Evolutionary conservation across 1,139 yeast genomes (phyloP).

Genomic region (Zygoascus sp.): DNA sequence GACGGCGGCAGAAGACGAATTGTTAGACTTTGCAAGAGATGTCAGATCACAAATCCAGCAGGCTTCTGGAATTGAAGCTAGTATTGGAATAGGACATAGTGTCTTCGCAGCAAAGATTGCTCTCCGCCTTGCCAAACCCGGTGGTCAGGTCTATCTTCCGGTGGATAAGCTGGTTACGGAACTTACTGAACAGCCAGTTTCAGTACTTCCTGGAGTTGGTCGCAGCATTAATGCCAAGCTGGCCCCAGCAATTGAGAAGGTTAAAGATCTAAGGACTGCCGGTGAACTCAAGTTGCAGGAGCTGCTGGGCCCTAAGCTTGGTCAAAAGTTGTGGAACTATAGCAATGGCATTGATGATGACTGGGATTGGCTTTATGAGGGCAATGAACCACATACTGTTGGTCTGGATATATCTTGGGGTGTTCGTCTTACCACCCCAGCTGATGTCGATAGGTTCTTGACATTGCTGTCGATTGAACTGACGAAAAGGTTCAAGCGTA

Average conservation of each 20-base stretch:
- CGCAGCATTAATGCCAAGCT: conserved; percentile 46
- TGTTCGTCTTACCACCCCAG: conserved; percentile 58
- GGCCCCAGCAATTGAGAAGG: conserved; percentile 27
- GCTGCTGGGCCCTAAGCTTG: conserved; percentile 66
- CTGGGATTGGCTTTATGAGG: conserved; percentile 40
- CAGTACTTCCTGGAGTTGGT: conserved; percentile 86
- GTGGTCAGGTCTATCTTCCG: conserved; percentile 48
- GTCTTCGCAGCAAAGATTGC: conserved; percentile 79
- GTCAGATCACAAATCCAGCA: conserved; percentile 46
- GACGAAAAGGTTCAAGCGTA: conserved; percentile 45
- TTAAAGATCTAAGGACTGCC: conserved; percentile 41
- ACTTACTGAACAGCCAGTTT: conserved; percentile 44
- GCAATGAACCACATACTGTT: conserved; percentile 61
- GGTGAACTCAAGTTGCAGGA: conserved; percentile 39
- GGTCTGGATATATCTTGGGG: conserved; percentile 94
- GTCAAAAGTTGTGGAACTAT: conserved; percentile 54
- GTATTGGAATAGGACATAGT: conserved; percentile 72
- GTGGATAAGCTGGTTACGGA: conserved; percentile 13
- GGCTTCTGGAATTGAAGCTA: conserved; percentile 61
- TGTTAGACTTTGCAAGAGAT: conserved; percentile 31
- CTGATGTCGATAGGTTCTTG: conserved; percentile 62
- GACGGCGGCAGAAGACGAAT: conserved; percentile 6
- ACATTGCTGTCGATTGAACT: conserved; percentile 58
- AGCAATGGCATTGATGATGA: conserved; percentile 61
- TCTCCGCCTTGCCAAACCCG: conserved; percentile 70